phyloP scores from a whole-genome alignment of 2,329 filamentous ascomycete species.

The Fusarium lyarnte region DNA sequence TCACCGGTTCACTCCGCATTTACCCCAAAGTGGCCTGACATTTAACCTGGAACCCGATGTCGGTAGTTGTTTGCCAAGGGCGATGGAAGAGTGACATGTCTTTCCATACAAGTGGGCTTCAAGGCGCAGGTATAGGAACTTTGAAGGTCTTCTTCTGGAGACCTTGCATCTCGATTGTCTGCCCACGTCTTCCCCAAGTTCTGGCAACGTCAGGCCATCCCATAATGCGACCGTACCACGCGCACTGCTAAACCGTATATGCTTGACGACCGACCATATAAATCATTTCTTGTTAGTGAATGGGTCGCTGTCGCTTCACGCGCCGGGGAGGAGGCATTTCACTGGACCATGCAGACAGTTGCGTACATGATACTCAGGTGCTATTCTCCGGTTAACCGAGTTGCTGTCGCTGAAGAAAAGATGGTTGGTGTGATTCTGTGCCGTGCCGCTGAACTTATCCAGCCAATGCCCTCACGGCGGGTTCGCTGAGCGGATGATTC shows the following conservation, averaged over 20 bases:
- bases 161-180: background rate
- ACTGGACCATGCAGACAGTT: background rate
- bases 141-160: background rate
- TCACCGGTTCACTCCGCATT: background rate
- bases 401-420: no score
- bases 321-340: background rate
- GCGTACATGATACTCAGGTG: background rate
- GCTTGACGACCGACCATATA: no score
- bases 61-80: constrained; percentile 6
- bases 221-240: background rate
- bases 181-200: background rate
- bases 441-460: background rate
- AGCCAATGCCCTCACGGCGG: background rate
- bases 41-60: background rate
- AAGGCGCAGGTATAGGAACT: background rate
- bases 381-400: background rate
- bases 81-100: background rate
- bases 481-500: background rate
- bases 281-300: no score
- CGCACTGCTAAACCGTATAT: background rate
- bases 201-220: background rate
- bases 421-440: background rate
- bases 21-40: constrained; percentile 27
- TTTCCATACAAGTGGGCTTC: background rate
- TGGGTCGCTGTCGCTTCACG: background rate